Percentiles rank a stretch among this genome's conserved stretches.
Conservation (phyloP, 257 asterid species). For the Prunella vulgaris region DNA sequence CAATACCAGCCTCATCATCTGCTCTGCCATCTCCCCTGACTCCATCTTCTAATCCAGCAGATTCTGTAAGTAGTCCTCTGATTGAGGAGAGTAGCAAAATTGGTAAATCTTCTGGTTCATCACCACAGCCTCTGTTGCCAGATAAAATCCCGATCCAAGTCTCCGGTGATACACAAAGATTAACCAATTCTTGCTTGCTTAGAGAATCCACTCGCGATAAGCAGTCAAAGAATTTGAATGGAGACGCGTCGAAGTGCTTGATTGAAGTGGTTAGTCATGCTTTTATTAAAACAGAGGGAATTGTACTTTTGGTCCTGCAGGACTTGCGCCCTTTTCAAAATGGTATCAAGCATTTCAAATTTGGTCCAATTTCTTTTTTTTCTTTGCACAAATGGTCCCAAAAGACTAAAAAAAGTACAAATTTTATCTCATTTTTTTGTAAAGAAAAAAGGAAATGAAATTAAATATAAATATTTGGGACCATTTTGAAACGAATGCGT, state of each 20-base stretch:
- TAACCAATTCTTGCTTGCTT: constrained; percentile 25
- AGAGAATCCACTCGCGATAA: constrained; percentile 24
- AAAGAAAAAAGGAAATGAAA: too few relatives aligned
- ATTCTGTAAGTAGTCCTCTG: constrained; percentile 30
- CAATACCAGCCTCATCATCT: constrained; percentile 30
- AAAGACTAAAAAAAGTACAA: too few relatives aligned
- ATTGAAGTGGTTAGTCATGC: constrained; percentile 41
- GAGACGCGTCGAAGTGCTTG: constrained; percentile 28
- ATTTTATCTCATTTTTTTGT: too few relatives aligned
- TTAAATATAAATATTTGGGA: too few relatives aligned
- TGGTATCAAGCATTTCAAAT: too few relatives aligned
- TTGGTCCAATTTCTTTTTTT: too few relatives aligned
- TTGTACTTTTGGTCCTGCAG: too few relatives aligned
- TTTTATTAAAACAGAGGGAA: too few relatives aligned
- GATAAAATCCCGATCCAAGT: constrained; percentile 7
- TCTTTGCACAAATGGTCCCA: too few relatives aligned
- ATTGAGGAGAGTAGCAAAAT: constrained; percentile 26
- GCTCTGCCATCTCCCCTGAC: constrained; percentile 43
- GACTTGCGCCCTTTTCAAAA: too few relatives aligned
- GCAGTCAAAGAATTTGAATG: constrained; percentile 10
- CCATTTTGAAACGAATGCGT: too few relatives aligned
- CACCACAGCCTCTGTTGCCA: constrained; percentile 15
- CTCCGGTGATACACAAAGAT: constrained; percentile 15
- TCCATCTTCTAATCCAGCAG: constrained; percentile 35
- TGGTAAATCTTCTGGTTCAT: constrained; percentile 19